These are phyloP conservation scores for Chalciporus chontae DNA, from an alignment of 768 basidiomycete species.

Conservation along the genomic window DNA sequence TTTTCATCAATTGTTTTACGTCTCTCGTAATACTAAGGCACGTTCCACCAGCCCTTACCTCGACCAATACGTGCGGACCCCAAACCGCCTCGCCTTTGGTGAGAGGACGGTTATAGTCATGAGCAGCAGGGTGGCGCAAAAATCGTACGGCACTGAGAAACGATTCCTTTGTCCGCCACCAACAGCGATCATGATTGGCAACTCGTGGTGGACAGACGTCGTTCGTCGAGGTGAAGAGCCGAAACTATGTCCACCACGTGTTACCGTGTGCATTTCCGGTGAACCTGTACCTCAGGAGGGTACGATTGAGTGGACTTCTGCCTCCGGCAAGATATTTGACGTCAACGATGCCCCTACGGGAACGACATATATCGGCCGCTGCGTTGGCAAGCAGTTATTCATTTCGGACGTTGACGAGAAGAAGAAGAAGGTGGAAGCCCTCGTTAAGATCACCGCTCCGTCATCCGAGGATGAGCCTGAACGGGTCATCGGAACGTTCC, in stretches of 20 bases:
- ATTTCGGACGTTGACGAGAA: constrained; percentile 94
- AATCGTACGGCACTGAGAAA: constrained; percentile 95
- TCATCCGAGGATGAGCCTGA: constrained; percentile 78
- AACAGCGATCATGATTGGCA: constrained; percentile 90
- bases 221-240: constrained; percentile 70
- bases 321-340: constrained; percentile 82
- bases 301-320: constrained; percentile 82
- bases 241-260: constrained; percentile 72
- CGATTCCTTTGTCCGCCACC: constrained; percentile 93
- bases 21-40: constrained; percentile 11
- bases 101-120: constrained; percentile 94
- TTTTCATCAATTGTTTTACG: constrained; percentile 16
- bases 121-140: constrained; percentile 98
- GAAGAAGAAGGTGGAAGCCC: constrained; percentile 91
- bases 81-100: constrained; percentile 85
- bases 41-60: constrained; percentile 59
- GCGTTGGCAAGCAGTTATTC: constrained; percentile 91
- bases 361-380: constrained; percentile 88
- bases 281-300: constrained; percentile 85
- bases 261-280: constrained; percentile 89
- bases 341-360: constrained; percentile 73
- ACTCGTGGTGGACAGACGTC: constrained; percentile 90
- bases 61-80: constrained; percentile 80
- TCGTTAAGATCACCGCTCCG: constrained; percentile 84
- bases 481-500: constrained; percentile 83